Evolutionary conservation across 202 grass and related monocot genomes (phyloP).

Genomic region (Cymbopogon flexuosus): DNA sequence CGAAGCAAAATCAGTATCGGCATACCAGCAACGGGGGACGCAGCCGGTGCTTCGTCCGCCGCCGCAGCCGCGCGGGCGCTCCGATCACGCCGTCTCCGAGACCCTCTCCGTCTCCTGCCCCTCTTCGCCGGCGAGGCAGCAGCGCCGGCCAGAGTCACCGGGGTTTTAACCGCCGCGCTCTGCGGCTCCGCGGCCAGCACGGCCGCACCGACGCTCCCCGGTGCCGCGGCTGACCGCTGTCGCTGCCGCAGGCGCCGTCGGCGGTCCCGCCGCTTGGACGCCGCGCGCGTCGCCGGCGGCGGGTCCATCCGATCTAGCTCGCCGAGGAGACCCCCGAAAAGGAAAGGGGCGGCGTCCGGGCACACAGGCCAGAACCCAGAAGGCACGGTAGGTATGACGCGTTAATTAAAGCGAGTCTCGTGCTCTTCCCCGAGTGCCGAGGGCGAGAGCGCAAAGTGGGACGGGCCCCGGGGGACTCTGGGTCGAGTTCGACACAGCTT

Average conservation of each 20-base stretch:
- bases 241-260: not conserved
- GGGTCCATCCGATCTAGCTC: slow-evolving; percentile 38
- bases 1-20: not conserved
- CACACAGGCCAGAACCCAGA: not conserved
- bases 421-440: not conserved
- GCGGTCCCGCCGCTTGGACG: not conserved
- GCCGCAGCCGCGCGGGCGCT: not conserved
- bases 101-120: not conserved
- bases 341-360: not conserved
- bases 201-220: not conserved
- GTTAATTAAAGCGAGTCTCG: slow-evolving; percentile 5
- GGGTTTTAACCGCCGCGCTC: not conserved
- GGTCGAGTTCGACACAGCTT: too few species aligned
- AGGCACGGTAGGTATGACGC: not conserved
- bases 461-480: too few species aligned
- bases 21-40: not conserved
- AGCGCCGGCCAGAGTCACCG: not conserved
- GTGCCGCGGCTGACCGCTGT: not conserved
- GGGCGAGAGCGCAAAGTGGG: not conserved
- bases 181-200: not conserved
- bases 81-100: not conserved
- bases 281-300: not conserved
- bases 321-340: not conserved
- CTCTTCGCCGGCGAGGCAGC: not conserved
- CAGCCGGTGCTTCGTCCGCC: not conserved